phyloP scores from a whole-genome alignment of 495 filamentous ascomycete genomes.

The Rhypophila decipiens region DNA sequence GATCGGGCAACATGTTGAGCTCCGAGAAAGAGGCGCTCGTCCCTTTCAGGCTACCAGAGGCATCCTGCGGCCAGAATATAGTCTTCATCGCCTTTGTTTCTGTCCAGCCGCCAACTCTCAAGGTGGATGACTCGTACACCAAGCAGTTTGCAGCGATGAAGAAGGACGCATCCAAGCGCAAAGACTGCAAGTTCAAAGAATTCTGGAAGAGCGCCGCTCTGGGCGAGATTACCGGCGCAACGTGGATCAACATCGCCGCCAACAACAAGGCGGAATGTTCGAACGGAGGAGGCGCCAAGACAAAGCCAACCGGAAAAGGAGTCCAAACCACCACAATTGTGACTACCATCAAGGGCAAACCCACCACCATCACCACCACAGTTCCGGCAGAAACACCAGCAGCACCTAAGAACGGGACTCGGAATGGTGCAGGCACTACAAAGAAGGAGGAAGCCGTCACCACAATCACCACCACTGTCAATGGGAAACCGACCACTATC shows the following conservation, averaged over 20 bases:
- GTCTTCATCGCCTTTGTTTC: constrained; percentile 13
- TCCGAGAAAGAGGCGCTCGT: constrained; percentile 15
- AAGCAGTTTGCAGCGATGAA: constrained; percentile 7
- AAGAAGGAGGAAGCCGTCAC: no score
- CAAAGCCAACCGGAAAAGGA: no score
- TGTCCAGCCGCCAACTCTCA: constrained; percentile 14
- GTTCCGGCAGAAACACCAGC: no score
- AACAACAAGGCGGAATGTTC: neutral
- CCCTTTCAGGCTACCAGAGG: constrained; percentile 6
- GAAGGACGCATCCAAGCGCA: constrained; percentile 1
- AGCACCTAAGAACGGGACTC: no score
- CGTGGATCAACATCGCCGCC: constrained; percentile 3
- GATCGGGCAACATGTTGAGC: constrained; percentile 2
- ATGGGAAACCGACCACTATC: no score
- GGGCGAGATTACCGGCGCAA: constrained; percentile 2
- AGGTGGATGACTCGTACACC: constrained; percentile 7
- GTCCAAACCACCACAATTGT: neutral
- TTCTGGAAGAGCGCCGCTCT: constrained; percentile 9
- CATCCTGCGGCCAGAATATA: neutral
- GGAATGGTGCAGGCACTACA: no score
- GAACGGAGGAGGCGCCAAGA: no score
- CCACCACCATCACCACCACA: neutral
- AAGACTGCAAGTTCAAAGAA: constrained; percentile 10
- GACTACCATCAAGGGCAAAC: neutral
- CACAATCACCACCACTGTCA: no score